These are phyloP conservation scores for Mortierella sp. DNA, from an alignment of 371 early-diverging fungal genomes.

Conservation along the genomic window DNA sequence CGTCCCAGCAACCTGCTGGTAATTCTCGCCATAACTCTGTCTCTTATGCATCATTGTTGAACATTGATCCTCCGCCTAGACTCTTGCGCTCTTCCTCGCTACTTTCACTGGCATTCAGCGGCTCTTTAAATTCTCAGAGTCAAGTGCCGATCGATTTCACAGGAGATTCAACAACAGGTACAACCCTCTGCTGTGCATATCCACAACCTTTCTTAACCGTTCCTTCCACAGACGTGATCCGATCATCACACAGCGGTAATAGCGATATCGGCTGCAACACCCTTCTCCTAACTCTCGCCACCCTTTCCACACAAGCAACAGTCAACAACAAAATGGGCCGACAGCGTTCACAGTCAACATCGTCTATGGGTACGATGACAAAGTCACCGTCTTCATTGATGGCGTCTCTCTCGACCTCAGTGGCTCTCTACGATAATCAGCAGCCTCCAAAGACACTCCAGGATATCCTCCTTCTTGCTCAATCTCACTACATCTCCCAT, in stretches of 20 bases:
- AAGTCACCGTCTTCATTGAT: conserved; percentile 28
- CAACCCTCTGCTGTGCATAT: conserved; percentile 40
- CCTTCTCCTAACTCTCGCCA: conserved; percentile 25
- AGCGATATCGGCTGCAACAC: background rate
- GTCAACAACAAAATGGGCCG: conserved; percentile 19
- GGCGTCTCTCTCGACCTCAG: conserved; percentile 24
- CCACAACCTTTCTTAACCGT: conserved; percentile 31
- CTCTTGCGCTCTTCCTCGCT: conserved; percentile 17
- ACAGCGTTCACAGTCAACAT: conserved; percentile 34
- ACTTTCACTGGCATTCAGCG: conserved; percentile 9
- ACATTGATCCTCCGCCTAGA: conserved; percentile 7
- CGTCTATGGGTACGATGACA: conserved; percentile 26
- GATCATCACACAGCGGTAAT: background rate
- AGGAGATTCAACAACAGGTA: conserved; percentile 32
- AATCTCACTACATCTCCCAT: conserved; percentile 52
- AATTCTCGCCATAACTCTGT: conserved; percentile 3
- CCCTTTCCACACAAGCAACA: conserved; percentile 9
- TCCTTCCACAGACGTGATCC: background rate
- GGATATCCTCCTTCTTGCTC: conserved; percentile 48
- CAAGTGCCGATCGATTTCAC: conserved; percentile 4
- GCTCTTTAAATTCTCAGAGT: conserved; percentile 7
- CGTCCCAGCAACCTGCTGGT: no score
- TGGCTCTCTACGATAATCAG: conserved; percentile 19
- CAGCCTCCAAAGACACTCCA: conserved; percentile 41
- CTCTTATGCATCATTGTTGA: background rate